Percentiles rank a stretch among this genome's conserved stretches.
Evolutionary conservation across 768 basidiomycete genomes (phyloP).

Genomic region (Fistulinella prunicolor): DNA sequence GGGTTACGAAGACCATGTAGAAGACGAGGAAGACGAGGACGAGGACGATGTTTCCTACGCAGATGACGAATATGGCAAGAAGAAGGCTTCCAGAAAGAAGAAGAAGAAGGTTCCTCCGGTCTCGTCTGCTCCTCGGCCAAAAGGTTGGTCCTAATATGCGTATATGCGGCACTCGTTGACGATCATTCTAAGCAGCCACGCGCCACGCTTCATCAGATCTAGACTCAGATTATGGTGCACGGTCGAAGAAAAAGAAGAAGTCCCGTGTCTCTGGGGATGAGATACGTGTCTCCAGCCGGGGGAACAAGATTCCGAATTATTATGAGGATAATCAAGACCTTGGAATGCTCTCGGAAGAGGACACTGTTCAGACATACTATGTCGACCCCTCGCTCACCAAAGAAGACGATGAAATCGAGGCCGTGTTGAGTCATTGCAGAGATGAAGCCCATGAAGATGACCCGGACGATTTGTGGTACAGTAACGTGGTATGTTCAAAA

Average conservation of each 20-base stretch:
- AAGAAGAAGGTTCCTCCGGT: slow-evolving; percentile 45
- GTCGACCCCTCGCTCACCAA: slow-evolving; percentile 50
- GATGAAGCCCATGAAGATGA: slow-evolving; percentile 80
- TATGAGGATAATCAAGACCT: slow-evolving; percentile 74
- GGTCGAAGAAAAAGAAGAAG: slow-evolving; percentile 85
- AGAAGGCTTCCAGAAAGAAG: slow-evolving; percentile 69
- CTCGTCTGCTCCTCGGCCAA: slow-evolving; percentile 49
- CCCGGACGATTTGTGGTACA: slow-evolving; percentile 77
- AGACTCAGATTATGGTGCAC: slow-evolving; percentile 83
- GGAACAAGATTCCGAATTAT: slow-evolving; percentile 81
- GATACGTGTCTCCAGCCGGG: slow-evolving; percentile 71
- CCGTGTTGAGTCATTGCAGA: slow-evolving; percentile 81
- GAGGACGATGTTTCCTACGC: slow-evolving; percentile 78
- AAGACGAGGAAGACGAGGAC: slow-evolving; percentile 64
- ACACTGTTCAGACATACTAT: slow-evolving; percentile 52
- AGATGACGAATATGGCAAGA: slow-evolving; percentile 72
- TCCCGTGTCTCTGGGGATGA: slow-evolving; percentile 57
- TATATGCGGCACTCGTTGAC: slow-evolving; percentile 6
- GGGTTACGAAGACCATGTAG: slow-evolving; percentile 52
- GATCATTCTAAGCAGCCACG: slow-evolving; percentile 37
- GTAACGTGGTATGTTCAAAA: slow-evolving; percentile 66
- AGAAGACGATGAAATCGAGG: slow-evolving; percentile 89
- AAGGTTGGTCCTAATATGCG: slow-evolving; percentile 41
- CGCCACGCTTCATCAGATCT: slow-evolving; percentile 71
- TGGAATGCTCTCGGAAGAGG: slow-evolving; percentile 63